phyloP scores from a whole-genome alignment of 2,329 filamentous ascomycete genomes.

The Hymenotorrendiella dingleyae region DNA sequence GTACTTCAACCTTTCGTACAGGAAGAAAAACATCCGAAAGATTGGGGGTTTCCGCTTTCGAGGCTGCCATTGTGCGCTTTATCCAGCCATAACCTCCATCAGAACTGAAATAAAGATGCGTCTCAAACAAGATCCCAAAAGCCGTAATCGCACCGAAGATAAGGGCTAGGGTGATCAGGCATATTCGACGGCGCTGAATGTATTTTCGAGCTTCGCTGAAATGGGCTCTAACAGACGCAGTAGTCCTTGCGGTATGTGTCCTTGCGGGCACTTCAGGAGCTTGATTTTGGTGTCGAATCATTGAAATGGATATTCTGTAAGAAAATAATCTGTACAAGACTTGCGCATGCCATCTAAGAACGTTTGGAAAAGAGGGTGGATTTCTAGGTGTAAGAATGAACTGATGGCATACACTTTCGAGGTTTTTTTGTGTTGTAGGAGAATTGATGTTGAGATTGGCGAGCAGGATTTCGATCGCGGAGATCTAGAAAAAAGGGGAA shows the following conservation, averaged over 20 bases:
- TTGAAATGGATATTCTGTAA: too few species aligned
- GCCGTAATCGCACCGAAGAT: slow-evolving; percentile 17
- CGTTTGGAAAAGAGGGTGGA: too few species aligned
- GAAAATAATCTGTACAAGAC: too few species aligned
- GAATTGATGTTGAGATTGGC: too few species aligned
- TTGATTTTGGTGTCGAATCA: slow-evolving; percentile 4
- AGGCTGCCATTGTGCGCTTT: too few species aligned
- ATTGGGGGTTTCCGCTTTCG: not conserved
- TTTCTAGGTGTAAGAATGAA: too few species aligned
- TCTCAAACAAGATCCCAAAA: slow-evolving; percentile 21
- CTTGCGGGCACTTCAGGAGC: not conserved
- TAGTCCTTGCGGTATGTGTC: not conserved
- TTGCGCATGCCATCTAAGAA: too few species aligned
- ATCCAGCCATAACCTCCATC: slow-evolving; percentile 5
- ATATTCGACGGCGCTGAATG: slow-evolving; percentile 13
- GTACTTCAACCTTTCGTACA: slow-evolving; percentile 13
- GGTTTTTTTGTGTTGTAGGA: too few species aligned
- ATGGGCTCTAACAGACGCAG: slow-evolving; percentile 4
- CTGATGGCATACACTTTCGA: too few species aligned
- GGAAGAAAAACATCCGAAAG: slow-evolving; percentile 17
- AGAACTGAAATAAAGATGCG: slow-evolving; percentile 24
- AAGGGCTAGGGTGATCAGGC: slow-evolving; percentile 14
- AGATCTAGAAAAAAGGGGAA: too few species aligned
- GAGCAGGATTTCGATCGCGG: too few species aligned
- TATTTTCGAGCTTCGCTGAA: slow-evolving; percentile 7